Conservation (phyloP, 805 yeast species). For the Teunomyces tritomae region DNA sequence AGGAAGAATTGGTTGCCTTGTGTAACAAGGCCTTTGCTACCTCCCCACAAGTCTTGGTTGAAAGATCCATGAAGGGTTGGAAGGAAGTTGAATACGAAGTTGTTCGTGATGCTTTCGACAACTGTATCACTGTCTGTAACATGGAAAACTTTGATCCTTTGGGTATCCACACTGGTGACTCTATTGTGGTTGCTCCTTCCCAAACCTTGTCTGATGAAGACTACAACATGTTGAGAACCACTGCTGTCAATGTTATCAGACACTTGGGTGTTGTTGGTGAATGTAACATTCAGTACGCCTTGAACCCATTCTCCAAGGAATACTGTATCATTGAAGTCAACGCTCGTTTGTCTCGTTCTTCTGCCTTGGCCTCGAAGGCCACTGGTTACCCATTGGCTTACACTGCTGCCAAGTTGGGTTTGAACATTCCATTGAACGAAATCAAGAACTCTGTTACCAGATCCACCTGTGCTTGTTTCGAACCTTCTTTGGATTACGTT, state of each 20-base stretch:
- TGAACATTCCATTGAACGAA: slow-evolving; percentile 88
- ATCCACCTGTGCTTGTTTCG: slow-evolving; percentile 93
- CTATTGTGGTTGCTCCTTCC: slow-evolving; percentile 98
- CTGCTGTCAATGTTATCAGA: slow-evolving; percentile 95
- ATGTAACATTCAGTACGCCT: slow-evolving; percentile 96
- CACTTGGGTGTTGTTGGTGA: slow-evolving; percentile 99
- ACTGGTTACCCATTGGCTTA: slow-evolving; percentile 98
- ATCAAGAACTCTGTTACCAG: slow-evolving; percentile 91
- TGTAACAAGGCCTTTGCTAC: slow-evolving; percentile 92
- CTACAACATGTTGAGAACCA: slow-evolving; percentile 95
- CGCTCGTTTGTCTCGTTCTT: slow-evolving; percentile 95
- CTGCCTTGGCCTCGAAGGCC: slow-evolving; percentile 98
- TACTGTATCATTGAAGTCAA: slow-evolving; percentile 97
- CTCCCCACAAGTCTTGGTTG: slow-evolving; percentile 94
- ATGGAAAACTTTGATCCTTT: slow-evolving; percentile 99
- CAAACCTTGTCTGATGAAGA: slow-evolving; percentile 97
- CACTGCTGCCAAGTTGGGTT: slow-evolving; percentile 95
- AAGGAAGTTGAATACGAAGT: slow-evolving; percentile 98
- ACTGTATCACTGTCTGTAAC: slow-evolving; percentile 98
- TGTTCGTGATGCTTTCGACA: slow-evolving; percentile 94
- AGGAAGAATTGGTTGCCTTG: slow-evolving; percentile 73
- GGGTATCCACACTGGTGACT: slow-evolving; percentile 98
- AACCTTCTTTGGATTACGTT: slow-evolving; percentile 94
- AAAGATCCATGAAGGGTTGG: slow-evolving; percentile 98
- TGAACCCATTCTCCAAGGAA: slow-evolving; percentile 89